Base-by-base conservation (phyloP, 192 early-diverging fungal species). In the Backusella macrospora region DNA sequence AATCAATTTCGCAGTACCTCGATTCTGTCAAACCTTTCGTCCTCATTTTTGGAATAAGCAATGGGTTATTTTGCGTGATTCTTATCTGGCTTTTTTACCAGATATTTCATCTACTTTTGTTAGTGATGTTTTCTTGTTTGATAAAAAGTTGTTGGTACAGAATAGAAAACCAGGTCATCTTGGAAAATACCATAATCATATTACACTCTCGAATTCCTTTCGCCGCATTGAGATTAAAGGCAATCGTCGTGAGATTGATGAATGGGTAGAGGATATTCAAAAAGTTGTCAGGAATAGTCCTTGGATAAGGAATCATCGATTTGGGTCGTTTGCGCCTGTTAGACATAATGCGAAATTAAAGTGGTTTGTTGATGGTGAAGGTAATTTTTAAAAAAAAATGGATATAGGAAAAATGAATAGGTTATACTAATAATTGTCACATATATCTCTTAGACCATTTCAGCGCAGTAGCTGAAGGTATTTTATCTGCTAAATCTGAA, bases 51-150 rank as follows among this genome's bases (percentile, higher is more conserved):
- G 91, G 91, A 75, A 77, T 26, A 84, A 82, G 12, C 86, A 89
- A 74, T 94, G 93, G 93, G 89, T 92, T n/a, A 78, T 94, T 49
- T 83, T 94, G 49, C 87, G 93, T n/a, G 93, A 94, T 79, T 76
- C 74, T 47, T 84, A 88, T 40, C 73, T 88, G 59, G 87, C 84
- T 1, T 89, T 89, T 47, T 82, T 80, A n/a, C 39, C 82, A 4
- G 66, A 79, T 16, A 77, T 89, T 55, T 80, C 79, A 10, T 81
- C 83, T 0, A 69, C 66, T 0, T 70, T 73, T 6, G 81, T 83
- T 1, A 73, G 80, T 2, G 87, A 89, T 40, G 86, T 89, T 14
- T 80, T 89, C 40, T 52, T 89, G 14, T 78, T 89, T 63, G 87
- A 89, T 66, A 84, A 80, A 44, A 75, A 70, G 16, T 81, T 89